A percentile compares a stretch with the other conserved stretches of the same genome.
Conservation (phyloP, 495 filamentous ascomycete species). For the Aspergillus steynii region DNA sequence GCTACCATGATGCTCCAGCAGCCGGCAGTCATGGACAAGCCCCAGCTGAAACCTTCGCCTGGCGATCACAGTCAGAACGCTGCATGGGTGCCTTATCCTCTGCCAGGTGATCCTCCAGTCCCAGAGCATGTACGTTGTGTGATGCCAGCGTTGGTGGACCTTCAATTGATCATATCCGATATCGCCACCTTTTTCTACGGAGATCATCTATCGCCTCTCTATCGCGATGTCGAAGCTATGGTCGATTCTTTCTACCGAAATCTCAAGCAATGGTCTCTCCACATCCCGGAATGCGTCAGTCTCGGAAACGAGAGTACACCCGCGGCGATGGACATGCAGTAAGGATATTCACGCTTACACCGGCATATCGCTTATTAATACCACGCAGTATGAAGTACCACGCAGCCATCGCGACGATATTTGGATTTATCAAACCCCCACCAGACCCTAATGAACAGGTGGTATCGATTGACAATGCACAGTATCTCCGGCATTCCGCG, state of each 20-base stretch:
- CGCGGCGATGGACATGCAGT: background rate
- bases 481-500: background rate
- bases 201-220: background rate
- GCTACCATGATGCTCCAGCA: background rate
- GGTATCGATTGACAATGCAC: background rate
- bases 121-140: background rate
- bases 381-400: constrained; percentile 18
- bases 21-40: background rate
- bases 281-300: background rate
- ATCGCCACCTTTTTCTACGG: background rate
- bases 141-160: background rate
- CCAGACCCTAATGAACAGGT: background rate
- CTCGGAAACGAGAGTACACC: background rate
- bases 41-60: background rate
- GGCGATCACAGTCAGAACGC: background rate
- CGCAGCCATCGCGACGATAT: constrained; percentile 14
- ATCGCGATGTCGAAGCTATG: background rate
- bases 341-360: background rate
- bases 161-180: background rate
- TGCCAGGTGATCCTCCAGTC: background rate
- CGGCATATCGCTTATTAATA: background rate
- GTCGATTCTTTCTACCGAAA: background rate
- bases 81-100: background rate
- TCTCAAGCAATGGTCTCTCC: background rate
- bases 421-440: background rate